A percentile compares a stretch with the other conserved stretches of the same genome.
Conservation (phyloP, 345 rosid genomes). For the Salix suchowensis region DNA sequence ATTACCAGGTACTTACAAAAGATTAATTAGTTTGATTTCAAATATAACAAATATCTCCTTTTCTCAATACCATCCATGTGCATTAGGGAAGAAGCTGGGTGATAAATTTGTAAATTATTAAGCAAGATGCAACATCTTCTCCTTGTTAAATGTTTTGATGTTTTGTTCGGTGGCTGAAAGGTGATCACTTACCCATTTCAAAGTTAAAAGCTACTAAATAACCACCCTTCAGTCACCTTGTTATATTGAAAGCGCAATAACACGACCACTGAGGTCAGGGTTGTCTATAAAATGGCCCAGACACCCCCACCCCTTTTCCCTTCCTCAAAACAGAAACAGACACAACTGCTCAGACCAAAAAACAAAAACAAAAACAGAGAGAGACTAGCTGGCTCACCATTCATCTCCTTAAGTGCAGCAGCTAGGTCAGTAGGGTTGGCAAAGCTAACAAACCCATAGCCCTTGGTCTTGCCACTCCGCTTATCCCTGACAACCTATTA, state of each 20-base stretch:
- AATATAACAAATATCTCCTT: not conserved
- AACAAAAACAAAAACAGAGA: not conserved
- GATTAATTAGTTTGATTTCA: too few relatives aligned
- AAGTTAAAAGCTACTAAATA: not conserved
- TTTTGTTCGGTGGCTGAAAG: not conserved
- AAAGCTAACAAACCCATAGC: constrained; percentile 97
- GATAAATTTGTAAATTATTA: too few relatives aligned
- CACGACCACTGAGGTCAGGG: not conserved
- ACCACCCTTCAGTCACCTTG: not conserved
- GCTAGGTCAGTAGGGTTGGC: constrained; percentile 80
- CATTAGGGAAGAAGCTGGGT: not conserved
- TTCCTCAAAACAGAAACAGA: not conserved
- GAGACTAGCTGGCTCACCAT: constrained; percentile 44
- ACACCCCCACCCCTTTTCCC: not conserved
- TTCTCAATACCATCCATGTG: not conserved
- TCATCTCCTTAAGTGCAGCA: constrained; percentile 91
- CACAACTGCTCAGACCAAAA: not conserved
- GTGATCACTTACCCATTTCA: not conserved
- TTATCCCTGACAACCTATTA: constrained; percentile 91
- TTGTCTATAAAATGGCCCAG: not conserved
- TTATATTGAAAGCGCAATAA: not conserved
- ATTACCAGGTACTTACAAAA: too few relatives aligned
- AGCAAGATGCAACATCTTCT: not conserved
- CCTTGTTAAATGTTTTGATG: not conserved
- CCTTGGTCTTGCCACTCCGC: constrained; percentile 96